phyloP scores from a whole-genome alignment of 202 grass and related monocot species.

The Saccharum hybrid region DNA sequence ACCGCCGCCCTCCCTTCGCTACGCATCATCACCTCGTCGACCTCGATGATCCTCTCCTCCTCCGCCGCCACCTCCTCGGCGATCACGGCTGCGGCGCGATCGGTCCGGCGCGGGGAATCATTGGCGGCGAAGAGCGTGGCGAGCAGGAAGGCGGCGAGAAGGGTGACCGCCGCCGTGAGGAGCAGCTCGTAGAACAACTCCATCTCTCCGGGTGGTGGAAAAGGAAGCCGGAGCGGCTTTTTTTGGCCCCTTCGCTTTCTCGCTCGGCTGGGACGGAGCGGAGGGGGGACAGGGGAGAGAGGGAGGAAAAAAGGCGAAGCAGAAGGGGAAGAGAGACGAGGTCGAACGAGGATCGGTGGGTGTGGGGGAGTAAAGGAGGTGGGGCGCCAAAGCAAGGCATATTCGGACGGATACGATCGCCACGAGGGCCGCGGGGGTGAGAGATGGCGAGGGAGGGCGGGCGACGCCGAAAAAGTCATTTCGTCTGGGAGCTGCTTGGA shows the following conservation, averaged over 20 bases:
- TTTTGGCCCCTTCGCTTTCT: conserved; percentile 44
- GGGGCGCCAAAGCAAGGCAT: conserved; percentile 60
- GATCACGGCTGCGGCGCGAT: conserved; percentile 34
- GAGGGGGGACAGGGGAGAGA: neutral
- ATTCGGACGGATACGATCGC: conserved; percentile 69
- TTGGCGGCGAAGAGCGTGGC: conserved; percentile 60
- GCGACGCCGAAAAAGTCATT: conserved; percentile 35
- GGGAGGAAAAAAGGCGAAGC: conserved; percentile 4
- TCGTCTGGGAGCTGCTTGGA: conserved; percentile 37
- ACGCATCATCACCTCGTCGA: conserved; percentile 40
- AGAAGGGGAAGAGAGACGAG: neutral
- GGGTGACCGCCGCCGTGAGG: conserved; percentile 64
- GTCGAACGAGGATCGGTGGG: conserved; percentile 4
- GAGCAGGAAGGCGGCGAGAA: conserved; percentile 75
- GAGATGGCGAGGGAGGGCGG: neutral
- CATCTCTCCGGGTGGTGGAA: conserved; percentile 46
- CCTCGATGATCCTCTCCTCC: conserved; percentile 64
- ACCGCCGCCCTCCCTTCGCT: neutral
- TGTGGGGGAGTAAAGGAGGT: conserved; percentile 23
- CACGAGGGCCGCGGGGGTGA: conserved; percentile 8
- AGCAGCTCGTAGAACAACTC: conserved; percentile 80
- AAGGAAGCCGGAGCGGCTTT: conserved; percentile 17
- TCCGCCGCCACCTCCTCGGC: conserved; percentile 39
- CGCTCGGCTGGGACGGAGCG: conserved; percentile 41
- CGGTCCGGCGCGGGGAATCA: conserved; percentile 28